Percentiles rank a stretch among this genome's conserved stretches.
Conservation (phyloP, 306 rosid genomes). For the Lithocarpus polystachyus region DNA sequence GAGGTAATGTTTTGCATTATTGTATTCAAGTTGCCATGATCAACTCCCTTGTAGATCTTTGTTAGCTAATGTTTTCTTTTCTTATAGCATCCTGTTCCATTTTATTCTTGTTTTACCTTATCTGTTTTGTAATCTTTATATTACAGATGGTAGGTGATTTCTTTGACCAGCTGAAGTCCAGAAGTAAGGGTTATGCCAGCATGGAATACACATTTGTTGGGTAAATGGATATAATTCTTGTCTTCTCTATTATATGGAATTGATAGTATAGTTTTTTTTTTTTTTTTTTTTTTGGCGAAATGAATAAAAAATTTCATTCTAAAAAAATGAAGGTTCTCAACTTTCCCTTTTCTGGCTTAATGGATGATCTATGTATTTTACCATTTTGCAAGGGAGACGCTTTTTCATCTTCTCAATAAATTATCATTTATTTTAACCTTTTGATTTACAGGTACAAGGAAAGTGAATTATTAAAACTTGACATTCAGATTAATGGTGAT, state of each 20-base stretch:
- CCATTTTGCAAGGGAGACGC: slow-evolving; percentile 1
- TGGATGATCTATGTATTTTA: neutral
- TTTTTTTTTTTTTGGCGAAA: neutral
- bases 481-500: slow-evolving; percentile 82
- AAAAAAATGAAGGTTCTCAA: neutral
- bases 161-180: slow-evolving; percentile 95
- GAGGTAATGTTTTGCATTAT: slow-evolving; percentile 52
- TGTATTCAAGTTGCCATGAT: neutral
- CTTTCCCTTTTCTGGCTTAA: neutral
- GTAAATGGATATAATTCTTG: slow-evolving; percentile 34
- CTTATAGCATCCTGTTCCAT: neutral
- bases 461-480: slow-evolving; percentile 79
- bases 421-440: slow-evolving; percentile 16
- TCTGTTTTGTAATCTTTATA: slow-evolving; percentile 4
- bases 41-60: neutral
- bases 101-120: neutral
- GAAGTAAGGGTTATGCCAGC: slow-evolving; percentile 97
- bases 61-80: neutral
- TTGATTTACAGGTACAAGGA: slow-evolving; percentile 57
- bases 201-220: slow-evolving; percentile 81
- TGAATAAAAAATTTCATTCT: neutral
- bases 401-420: neutral
- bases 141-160: slow-evolving; percentile 78
- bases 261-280: neutral
- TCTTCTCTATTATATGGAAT: neutral